Evolutionary conservation across 2,329 filamentous ascomycete genomes (phyloP).

Genomic region (Colletotrichum sp.): DNA sequence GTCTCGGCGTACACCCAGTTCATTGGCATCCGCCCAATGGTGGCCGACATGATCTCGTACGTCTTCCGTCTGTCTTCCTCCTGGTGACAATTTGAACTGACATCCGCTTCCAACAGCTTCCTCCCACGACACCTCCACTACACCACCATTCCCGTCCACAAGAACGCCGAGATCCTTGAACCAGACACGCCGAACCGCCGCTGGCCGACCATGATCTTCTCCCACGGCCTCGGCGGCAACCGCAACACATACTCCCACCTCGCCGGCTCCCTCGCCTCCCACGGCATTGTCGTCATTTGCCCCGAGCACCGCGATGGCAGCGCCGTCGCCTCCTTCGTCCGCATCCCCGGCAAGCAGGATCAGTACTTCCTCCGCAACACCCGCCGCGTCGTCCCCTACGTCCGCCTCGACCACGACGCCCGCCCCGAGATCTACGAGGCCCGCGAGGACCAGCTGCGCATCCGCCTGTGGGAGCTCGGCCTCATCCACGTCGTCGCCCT

Average conservation of each 20-base stretch:
- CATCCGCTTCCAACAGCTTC: constrained; percentile 52
- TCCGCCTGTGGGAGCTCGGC: constrained; percentile 81
- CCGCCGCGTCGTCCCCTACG: constrained; percentile 49
- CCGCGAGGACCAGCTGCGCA: constrained; percentile 74
- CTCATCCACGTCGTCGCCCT: constrained; percentile 71
- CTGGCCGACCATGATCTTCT: constrained; percentile 87
- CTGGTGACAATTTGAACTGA: neutral
- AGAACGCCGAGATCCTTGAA: constrained; percentile 70
- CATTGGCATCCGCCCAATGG: constrained; percentile 65
- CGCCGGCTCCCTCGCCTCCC: constrained; percentile 77
- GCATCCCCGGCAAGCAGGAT: constrained; percentile 58
- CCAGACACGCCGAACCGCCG: constrained; percentile 51
- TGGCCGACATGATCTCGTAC: constrained; percentile 66
- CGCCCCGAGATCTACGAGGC: constrained; percentile 68
- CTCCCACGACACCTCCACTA: constrained; percentile 76
- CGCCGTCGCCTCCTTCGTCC: constrained; percentile 74
- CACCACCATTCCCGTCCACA: constrained; percentile 73
- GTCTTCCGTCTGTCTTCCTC: constrained; percentile 27
- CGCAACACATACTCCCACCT: constrained; percentile 88
- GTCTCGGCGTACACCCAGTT: constrained; percentile 80
- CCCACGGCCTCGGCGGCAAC: constrained; percentile 81
- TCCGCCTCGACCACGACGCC: constrained; percentile 64
- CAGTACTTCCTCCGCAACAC: constrained; percentile 37
- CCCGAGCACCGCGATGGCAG: constrained; percentile 86
- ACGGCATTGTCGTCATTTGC: constrained; percentile 81